A percentile compares a stretch with the other conserved stretches of the same genome.
Evolutionary conservation across 805 yeast genomes (phyloP).

Genomic region (Yamadazyma ubonensis): DNA sequence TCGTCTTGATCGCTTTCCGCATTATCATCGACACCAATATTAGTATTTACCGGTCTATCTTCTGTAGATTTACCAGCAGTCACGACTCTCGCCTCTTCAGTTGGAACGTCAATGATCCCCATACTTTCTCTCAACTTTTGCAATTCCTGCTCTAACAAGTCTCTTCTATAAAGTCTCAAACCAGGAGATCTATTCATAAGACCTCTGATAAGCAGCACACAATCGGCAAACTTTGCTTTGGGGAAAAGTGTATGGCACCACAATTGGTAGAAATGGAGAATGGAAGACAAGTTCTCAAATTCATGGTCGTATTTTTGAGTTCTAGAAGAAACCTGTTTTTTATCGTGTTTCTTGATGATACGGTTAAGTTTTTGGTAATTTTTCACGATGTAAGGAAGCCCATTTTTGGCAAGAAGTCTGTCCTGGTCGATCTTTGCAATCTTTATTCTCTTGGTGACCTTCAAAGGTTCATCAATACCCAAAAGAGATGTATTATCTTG

Average conservation of each 20-base stretch:
- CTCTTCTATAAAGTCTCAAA: conserved; percentile 32
- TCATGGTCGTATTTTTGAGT: conserved; percentile 31
- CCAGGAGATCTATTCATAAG: conserved; percentile 46
- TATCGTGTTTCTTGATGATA: conserved; percentile 29
- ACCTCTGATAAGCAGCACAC: conserved; percentile 51
- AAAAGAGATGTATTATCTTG: background rate
- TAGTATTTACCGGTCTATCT: conserved; percentile 1
- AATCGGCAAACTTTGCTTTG: conserved; percentile 73
- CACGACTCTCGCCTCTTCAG: conserved; percentile 3
- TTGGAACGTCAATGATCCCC: conserved; percentile 35
- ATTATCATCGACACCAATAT: background rate
- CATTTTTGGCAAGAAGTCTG: conserved; percentile 34
- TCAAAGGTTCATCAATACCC: conserved; percentile 32
- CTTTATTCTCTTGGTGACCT: conserved; percentile 30
- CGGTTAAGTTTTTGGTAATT: conserved; percentile 28
- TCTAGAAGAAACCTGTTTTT: conserved; percentile 14
- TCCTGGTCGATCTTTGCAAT: conserved; percentile 40
- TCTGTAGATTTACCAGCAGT: background rate
- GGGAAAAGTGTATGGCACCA: conserved; percentile 65
- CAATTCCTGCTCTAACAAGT: conserved; percentile 28
- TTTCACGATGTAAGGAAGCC: conserved; percentile 32
- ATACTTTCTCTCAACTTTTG: conserved; percentile 25
- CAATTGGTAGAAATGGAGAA: conserved; percentile 42
- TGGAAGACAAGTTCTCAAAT: conserved; percentile 31
- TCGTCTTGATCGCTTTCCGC: conserved; percentile 3